Conservation (phyloP, 371 early-diverging fungal species). For the Rhizopus sp. region DNA sequence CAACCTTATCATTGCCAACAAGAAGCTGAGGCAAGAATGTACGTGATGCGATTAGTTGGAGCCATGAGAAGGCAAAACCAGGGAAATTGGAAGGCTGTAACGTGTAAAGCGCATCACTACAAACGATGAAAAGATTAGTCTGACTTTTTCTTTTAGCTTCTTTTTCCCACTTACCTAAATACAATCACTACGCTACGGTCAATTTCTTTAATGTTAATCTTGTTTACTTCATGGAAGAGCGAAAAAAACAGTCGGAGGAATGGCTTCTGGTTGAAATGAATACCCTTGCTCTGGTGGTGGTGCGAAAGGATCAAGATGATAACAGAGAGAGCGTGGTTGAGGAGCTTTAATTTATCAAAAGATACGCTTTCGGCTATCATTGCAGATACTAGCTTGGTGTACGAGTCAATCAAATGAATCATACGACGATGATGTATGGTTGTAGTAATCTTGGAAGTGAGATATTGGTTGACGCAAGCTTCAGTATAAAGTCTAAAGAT, state of each 20-base stretch:
- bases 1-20: slow-evolving; percentile 42
- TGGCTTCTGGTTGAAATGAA: slow-evolving; percentile 87
- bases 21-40: slow-evolving; percentile 87
- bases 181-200: slow-evolving; percentile 27
- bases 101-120: slow-evolving; percentile 82
- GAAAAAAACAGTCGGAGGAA: slow-evolving; percentile 90
- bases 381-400: slow-evolving; percentile 73
- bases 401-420: slow-evolving; percentile 79
- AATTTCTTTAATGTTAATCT: slow-evolving; percentile 43
- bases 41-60: slow-evolving; percentile 89
- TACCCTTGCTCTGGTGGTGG: slow-evolving; percentile 75
- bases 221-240: slow-evolving; percentile 79
- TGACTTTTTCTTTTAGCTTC: slow-evolving; percentile 22
- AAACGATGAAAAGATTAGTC: slow-evolving; percentile 47
- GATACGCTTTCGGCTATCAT: slow-evolving; percentile 50
- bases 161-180: slow-evolving; percentile 34
- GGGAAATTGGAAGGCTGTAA: slow-evolving; percentile 87
- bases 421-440: slow-evolving; percentile 48
- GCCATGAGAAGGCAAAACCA: slow-evolving; percentile 96
- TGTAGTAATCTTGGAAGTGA: slow-evolving; percentile 48
- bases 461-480: slow-evolving; percentile 72
- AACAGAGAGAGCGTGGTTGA: slow-evolving; percentile 80
- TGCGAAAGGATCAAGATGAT: slow-evolving; percentile 83
- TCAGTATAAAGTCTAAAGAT: slow-evolving; percentile 90
- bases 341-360: slow-evolving; percentile 58